Conservation (phyloP, 2,329 filamentous ascomycete genomes). For the Proliferodiscus dingleyae region DNA sequence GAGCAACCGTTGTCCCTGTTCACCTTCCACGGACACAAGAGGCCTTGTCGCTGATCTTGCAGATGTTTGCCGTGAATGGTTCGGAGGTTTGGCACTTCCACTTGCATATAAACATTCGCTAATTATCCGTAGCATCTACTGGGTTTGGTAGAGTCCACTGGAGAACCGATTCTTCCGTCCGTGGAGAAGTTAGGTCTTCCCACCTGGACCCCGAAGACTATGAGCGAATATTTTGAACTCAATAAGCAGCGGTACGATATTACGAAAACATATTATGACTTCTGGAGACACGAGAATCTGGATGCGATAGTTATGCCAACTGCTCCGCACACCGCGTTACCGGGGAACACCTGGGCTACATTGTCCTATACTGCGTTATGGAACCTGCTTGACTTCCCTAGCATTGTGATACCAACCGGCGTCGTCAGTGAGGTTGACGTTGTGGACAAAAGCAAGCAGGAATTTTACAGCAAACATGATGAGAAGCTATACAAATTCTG, state of each 20-base stretch:
- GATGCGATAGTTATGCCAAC: constrained; percentile 46
- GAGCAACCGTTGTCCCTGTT: constrained; percentile 3
- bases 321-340: constrained; percentile 45
- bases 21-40: not conserved
- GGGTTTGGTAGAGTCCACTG: constrained; percentile 11
- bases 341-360: constrained; percentile 41
- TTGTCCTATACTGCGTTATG: constrained; percentile 17
- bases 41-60: constrained; percentile 34
- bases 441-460: not conserved
- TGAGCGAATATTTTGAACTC: constrained; percentile 11
- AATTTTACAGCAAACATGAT: constrained; percentile 1
- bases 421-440: constrained; percentile 7
- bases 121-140: not conserved
- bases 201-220: constrained; percentile 5
- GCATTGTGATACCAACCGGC: constrained; percentile 7
- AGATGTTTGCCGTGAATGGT: constrained; percentile 14
- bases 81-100: constrained; percentile 28
- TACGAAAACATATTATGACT: constrained; percentile 38
- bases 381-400: constrained; percentile 12
- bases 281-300: constrained; percentile 39
- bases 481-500: constrained; percentile 4
- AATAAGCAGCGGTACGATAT: constrained; percentile 20
- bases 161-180: constrained; percentile 31
- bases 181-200: constrained; percentile 12
- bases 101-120: not conserved